phyloP scores from a whole-genome alignment of 306 rosid genomes.

The Fragaria ananassa region DNA sequence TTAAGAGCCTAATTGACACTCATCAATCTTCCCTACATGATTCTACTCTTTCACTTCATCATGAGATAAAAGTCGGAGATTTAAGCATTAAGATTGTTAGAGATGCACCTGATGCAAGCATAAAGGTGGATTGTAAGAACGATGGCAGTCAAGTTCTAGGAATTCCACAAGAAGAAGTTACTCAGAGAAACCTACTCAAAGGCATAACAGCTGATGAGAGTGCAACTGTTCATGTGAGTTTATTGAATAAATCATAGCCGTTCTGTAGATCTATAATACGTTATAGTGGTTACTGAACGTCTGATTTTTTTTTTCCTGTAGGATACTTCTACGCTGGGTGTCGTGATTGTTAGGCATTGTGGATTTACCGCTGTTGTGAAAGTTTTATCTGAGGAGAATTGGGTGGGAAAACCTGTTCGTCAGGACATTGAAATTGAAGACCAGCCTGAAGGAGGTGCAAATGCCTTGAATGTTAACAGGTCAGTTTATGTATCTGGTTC shows the following conservation, averaged over 20 bases:
- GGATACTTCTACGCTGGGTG: conserved; percentile 89
- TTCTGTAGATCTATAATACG: conserved; percentile 13
- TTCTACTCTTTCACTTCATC: conserved; percentile 35
- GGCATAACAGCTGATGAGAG: conserved; percentile 99
- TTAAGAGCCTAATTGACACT: conserved; percentile 48
- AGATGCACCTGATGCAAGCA: conserved; percentile 75
- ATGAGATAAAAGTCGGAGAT: conserved; percentile 73
- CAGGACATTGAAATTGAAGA: conserved; percentile 79
- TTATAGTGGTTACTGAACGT: conserved; percentile 9
- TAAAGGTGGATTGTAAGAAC: conserved; percentile 76
- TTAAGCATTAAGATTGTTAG: conserved; percentile 66
- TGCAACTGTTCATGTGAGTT: conserved; percentile 93
- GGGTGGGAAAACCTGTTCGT: conserved; percentile 53
- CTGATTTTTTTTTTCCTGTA: conserved; percentile 37
- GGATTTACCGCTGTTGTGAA: conserved; percentile 96
- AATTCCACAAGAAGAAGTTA: conserved; percentile 62
- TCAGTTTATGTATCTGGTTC: conserved; percentile 24
- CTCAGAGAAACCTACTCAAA: conserved; percentile 86
- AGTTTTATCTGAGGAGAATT: conserved; percentile 56
- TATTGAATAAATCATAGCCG: background rate
- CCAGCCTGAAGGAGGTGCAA: conserved; percentile 97
- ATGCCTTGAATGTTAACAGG: conserved; percentile 94
- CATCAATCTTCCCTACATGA: conserved; percentile 32
- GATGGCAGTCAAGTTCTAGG: conserved; percentile 81
- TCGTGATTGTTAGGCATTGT: conserved; percentile 76